These are phyloP conservation scores for Cadophora luteo-olivacea DNA, from an alignment of 2,329 filamentous ascomycete species.

Conservation along the genomic window DNA sequence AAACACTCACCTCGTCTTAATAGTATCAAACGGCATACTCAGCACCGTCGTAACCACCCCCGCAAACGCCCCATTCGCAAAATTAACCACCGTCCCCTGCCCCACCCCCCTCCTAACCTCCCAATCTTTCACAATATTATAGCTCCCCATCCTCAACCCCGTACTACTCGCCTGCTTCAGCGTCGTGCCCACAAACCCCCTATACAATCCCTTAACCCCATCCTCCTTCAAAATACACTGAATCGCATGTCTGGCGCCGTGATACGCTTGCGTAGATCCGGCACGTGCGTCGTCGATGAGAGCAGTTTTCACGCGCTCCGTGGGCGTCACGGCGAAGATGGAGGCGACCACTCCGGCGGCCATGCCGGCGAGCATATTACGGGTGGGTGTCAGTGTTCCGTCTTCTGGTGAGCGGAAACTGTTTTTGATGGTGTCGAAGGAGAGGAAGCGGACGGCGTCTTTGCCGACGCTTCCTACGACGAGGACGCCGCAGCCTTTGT, in stretches of 20 bases:
- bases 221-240: conserved; percentile 47
- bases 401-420: conserved; percentile 57
- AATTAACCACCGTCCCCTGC: conserved; percentile 58
- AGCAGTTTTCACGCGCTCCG: conserved; percentile 72
- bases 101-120: conserved; percentile 46
- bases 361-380: conserved; percentile 70
- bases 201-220: conserved; percentile 52
- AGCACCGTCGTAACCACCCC: conserved; percentile 65
- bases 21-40: conserved; percentile 67
- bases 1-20: conserved; percentile 59
- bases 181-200: conserved; percentile 53
- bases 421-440: conserved; percentile 70
- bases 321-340: conserved; percentile 70
- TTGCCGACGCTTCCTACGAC: conserved; percentile 55
- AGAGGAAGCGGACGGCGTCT: conserved; percentile 70
- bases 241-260: conserved; percentile 45
- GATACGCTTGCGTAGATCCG: conserved; percentile 37
- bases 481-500: conserved; percentile 38
- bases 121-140: conserved; percentile 56
- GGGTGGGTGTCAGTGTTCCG: conserved; percentile 59
- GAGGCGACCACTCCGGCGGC: conserved; percentile 66
- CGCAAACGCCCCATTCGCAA: conserved; percentile 66
- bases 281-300: conserved; percentile 47
- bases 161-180: conserved; percentile 56
- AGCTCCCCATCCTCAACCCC: conserved; percentile 55